Percentiles rank a stretch among this genome's conserved stretches.
These are phyloP conservation scores for Coemansia pectinata DNA, from an alignment of 192 early-diverging fungal genomes.

Conservation along the genomic window DNA sequence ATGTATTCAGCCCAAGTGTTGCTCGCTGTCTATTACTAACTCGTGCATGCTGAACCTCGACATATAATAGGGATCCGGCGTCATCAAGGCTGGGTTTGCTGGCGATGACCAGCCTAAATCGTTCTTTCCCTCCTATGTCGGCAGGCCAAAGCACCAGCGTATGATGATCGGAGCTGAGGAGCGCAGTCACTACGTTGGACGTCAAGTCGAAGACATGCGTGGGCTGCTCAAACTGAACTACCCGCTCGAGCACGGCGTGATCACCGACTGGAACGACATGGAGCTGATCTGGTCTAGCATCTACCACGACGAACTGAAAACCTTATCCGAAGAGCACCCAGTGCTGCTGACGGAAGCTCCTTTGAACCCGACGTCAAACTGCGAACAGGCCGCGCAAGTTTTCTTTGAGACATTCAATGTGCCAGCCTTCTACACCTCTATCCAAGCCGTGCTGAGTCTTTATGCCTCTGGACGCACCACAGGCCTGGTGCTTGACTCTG, in stretches of 20 bases:
- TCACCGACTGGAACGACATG: slow-evolving; percentile 99
- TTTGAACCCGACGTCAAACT: slow-evolving; percentile 88
- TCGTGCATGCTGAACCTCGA: background rate
- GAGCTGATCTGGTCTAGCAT: slow-evolving; percentile 97
- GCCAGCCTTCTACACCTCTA: slow-evolving; percentile 93
- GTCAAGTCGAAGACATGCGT: slow-evolving; percentile 92
- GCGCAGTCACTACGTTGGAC: slow-evolving; percentile 93
- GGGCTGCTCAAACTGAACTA: slow-evolving; percentile 94
- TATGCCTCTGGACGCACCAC: slow-evolving; percentile 98
- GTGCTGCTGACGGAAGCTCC: slow-evolving; percentile 97
- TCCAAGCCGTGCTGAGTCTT: slow-evolving; percentile 97
- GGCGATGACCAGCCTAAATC: slow-evolving; percentile 97
- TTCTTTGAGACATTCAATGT: slow-evolving; percentile 99
- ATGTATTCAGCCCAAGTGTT: background rate
- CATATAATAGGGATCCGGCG: slow-evolving; percentile 85
- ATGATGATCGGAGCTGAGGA: slow-evolving; percentile 99
- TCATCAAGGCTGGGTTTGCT: slow-evolving; percentile 99
- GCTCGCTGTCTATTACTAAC: background rate
- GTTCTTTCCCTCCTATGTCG: slow-evolving; percentile 93
- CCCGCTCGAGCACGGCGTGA: slow-evolving; percentile 96
- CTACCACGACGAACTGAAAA: slow-evolving; percentile 96
- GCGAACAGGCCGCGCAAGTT: slow-evolving; percentile 92
- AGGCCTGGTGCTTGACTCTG: slow-evolving; percentile 93
- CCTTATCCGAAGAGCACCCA: slow-evolving; percentile 95
- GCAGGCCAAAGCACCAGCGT: slow-evolving; percentile 93